Base-by-base conservation (phyloP, 257 asterid genomes). In the Echites panduratus region DNA sequence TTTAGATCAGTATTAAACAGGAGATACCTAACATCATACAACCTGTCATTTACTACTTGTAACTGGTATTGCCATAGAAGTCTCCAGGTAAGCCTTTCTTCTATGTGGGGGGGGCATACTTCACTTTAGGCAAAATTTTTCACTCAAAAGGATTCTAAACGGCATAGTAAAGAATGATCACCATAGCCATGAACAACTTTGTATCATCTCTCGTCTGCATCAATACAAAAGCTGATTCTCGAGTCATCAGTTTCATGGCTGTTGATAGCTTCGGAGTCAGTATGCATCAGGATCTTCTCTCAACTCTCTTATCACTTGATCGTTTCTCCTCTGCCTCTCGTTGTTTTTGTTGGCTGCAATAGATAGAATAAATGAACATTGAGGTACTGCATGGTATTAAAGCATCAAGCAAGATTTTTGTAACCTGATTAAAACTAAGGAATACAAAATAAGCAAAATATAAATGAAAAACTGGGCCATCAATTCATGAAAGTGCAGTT, bases 241-340 rank as follows among this genome's bases (percentile, higher is more conserved):
- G n/a, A n/a, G n/a, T n/a, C n/a, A n/a, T n/a, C 57, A 58, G 8
- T 44, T 17, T 43, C 50, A 38, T 70, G 70, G 49, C 27, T 47
- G 41, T 24, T 53, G 50, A 72, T 35, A 50, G 32, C 61, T 78
- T 67, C 64, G 27, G 49, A 17, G 74, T 35, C 56, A 19, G 70
- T 12, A n/a, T 27, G 9, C 8, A 59, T 77, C 80, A 84, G 72
- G 82, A 76, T 76, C 82, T 81, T 72, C 87, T 84, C 24, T 84
- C 87, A 20, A 78, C 56, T 66, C 73, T 84, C 82, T 67, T 79
- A 32, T 81, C 85, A 74, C 75, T 74, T 27, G 85, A 73, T 62
- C 79, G 78, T 72, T 63, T 81, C 52, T 81, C 88, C 76, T 84
- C 81, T 1, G 81, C 81, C 75, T 84, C 85, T 59, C 80, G 73